Base-by-base conservation (phyloP, 2,329 filamentous ascomycete species). In the Diaporthe destruens region DNA sequence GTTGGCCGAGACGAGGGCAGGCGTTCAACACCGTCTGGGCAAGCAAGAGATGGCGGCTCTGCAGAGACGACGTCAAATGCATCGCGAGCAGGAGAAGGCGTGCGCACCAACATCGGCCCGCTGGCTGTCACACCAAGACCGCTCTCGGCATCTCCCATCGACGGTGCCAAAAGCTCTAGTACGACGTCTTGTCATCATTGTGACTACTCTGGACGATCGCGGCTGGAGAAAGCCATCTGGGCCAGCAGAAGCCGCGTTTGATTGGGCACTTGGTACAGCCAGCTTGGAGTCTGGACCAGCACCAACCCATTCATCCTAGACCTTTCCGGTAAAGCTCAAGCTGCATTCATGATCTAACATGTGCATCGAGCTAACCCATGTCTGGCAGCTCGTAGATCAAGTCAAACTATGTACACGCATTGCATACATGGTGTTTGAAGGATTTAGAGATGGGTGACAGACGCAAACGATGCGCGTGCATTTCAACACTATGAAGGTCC, bases 21-120 rank as follows among this genome's bases (percentile, higher is more conserved):
- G 18, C 18, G 44, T 0, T 18, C 20, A 11, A 11, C 23, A n/a
- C 14, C 6, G 36, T 14, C 11, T 7, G n/a, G 29, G 44, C 6
- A 16, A 16, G 42, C 20, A 51, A 65, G 44, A 6, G 7, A 51
- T 36, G 11, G 44, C 61, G 44, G 44, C 61, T 65, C 61, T 53
- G 47, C 47, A 53, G n/a, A 9, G 32, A 29, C 18, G 16, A 39
- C 29, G 47, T 53, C 47, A 53, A 53, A 39, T 9, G n/a, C 47
- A 32, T 29, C 51, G 61, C 44, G n/a, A 34, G 8, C 29, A 25
- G 32, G 47, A 51, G 14, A 39, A 20, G 61, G 53, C 23, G 32
- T 49, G 20, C 59, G 61, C 61, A 66, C 61, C 61, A 53, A 39
- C n/a, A 53, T 66, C 61, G 61, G 61, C 47, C 61, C 61, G 61